Evolutionary conservation across 169 alveolate genomes (phyloP).

Genomic region (Cryptosporidium andersoni): DNA sequence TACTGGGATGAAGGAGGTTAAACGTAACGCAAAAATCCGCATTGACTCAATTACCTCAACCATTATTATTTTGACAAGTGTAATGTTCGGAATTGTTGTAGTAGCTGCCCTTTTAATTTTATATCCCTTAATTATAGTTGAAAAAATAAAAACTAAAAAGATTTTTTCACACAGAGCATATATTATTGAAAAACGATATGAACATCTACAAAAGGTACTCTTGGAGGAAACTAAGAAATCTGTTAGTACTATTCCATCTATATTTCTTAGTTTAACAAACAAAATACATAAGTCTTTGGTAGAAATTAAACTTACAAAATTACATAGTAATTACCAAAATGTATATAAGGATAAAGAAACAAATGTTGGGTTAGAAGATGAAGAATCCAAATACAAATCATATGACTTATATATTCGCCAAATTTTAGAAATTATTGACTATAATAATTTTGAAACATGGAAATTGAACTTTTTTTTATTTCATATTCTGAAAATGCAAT

Average conservation of each 20-base stretch:
- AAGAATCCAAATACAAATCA: neutral
- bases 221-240: slow-evolving; percentile 6
- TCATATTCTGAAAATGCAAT: neutral
- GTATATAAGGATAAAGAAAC: neutral
- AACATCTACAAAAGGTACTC: slow-evolving; percentile 1
- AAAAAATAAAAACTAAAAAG: slow-evolving; percentile 18
- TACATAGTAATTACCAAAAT: neutral
- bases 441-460: neutral
- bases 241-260: neutral
- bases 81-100: neutral
- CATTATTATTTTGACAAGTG: slow-evolving; percentile 8
- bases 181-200: slow-evolving; percentile 32
- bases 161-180: slow-evolving; percentile 12
- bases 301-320: too few relatives aligned
- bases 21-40: slow-evolving; percentile 19
- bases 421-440: slow-evolving; percentile 10
- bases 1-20: slow-evolving; percentile 47
- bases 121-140: slow-evolving; percentile 26
- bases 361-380: neutral
- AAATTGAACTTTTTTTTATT: slow-evolving; percentile 10
- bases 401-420: slow-evolving; percentile 3
- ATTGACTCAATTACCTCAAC: neutral
- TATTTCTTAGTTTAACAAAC: neutral
- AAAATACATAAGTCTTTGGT: neutral
- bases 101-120: neutral